Evolutionary conservation across 345 rosid species (phyloP), one percentile per base, ranked within the genome.

Genomic region (Corymbia maculata): DNA sequence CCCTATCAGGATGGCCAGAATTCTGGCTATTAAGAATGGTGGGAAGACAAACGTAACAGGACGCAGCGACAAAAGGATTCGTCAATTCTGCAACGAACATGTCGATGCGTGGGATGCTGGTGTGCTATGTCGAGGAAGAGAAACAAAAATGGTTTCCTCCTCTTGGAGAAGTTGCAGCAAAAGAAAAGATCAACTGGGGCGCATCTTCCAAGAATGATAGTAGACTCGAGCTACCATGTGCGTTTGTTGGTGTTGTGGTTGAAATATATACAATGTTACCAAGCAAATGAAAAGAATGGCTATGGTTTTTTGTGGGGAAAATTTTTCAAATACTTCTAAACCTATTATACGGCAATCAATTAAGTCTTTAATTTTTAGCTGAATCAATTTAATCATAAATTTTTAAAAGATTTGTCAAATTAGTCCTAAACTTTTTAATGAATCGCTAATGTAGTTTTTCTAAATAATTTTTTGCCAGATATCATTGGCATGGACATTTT

Each of bases 401-500:
- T n/a, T n/a, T n/a, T n/a, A n/a, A n/a, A n/a, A n/a, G n/a, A n/a
- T n/a, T n/a, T n/a, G n/a, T n/a, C n/a, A n/a, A n/a, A n/a, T n/a
- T n/a, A n/a, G n/a, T n/a, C n/a, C n/a, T n/a, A n/a, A n/a, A n/a
- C n/a, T n/a, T n/a, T n/a, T n/a, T n/a, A n/a, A n/a, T n/a, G n/a
- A n/a, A n/a, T n/a, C n/a, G n/a, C n/a, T n/a, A n/a, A n/a, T n/a
- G n/a, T n/a, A n/a, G n/a, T n/a, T n/a, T n/a, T n/a, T n/a, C n/a
- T n/a, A n/a, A n/a, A n/a, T n/a, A n/a, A n/a, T n/a, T n/a, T n/a
- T n/a, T n/a, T n/a, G n/a, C n/a, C n/a, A n/a, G n/a, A n/a, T n/a
- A n/a, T n/a, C n/a, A n/a, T n/a, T 10, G 0, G 21, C 21, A 55
- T 55, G 21, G 11, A 8, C 26, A 0, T 53, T 21, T 21, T 3